Conservation (phyloP, 805 yeast species). For the Candida nanaspora region DNA sequence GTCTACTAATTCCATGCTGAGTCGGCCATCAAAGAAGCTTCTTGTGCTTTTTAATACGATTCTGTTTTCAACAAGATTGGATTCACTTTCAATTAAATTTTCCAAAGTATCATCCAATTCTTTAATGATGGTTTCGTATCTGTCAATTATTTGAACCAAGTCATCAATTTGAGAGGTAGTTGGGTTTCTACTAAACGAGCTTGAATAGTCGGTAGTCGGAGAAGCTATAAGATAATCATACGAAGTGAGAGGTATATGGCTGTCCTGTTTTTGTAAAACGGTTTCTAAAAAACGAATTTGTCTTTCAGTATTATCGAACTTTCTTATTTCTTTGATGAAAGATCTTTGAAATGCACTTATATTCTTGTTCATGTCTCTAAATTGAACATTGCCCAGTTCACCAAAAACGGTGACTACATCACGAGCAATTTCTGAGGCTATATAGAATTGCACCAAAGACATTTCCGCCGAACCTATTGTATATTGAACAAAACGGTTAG, state of each 20-base stretch:
- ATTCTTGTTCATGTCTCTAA: conserved; percentile 78
- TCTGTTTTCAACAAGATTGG: conserved; percentile 62
- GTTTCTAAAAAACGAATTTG: conserved; percentile 56
- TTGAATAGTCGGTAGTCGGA: conserved; percentile 9
- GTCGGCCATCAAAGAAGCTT: conserved; percentile 25
- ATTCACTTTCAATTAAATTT: conserved; percentile 48
- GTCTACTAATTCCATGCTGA: conserved; percentile 23
- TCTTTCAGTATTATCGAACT: conserved; percentile 80
- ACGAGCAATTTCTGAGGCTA: conserved; percentile 84
- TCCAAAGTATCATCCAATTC: conserved; percentile 68
- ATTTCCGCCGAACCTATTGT: conserved; percentile 83
- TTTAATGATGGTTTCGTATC: conserved; percentile 62
- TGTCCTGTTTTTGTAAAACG: conserved; percentile 43
- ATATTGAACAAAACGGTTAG: neutral
- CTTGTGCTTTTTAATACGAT: conserved; percentile 37
- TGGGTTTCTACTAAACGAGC: conserved; percentile 9
- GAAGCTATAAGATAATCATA: conserved; percentile 18
- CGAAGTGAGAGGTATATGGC: conserved; percentile 21
- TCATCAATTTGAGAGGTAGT: conserved; percentile 64
- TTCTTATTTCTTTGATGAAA: conserved; percentile 81
- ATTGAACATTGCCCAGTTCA: conserved; percentile 77
- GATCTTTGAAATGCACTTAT: conserved; percentile 84
- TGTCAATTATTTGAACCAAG: conserved; percentile 47
- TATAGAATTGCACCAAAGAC: conserved; percentile 86
- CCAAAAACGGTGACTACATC: conserved; percentile 85